Evolutionary conservation across 306 rosid genomes (phyloP), one percentile per base, ranked within the genome.

Genomic region (Mucuna pruriens): DNA sequence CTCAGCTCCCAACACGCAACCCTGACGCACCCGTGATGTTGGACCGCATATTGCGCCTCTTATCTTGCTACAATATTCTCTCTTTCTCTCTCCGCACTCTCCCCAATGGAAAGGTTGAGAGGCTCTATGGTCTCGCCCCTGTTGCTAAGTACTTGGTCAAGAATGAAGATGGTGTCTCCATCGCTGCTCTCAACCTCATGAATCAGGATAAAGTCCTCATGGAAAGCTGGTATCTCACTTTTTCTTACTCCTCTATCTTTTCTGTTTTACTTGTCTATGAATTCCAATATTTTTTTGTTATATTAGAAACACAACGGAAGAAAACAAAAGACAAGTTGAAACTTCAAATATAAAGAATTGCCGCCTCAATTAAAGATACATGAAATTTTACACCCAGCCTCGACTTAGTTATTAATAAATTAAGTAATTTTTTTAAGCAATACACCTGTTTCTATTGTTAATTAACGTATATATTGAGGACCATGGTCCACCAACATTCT

Each of bases 161-260:
- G 86, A 93, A 93, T 17, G 92, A 95, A 25, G 94, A 93, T 33
- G 98, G 93, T 19, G 99, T 95, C 38, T 95, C 99, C 13, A 52
- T 95, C 42, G 86, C 97, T 75, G 76, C 99, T 70, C 94, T 90
- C 12, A 82, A 81, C 63, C 97, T 95, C 86, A 90, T 95, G 98
- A 95, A 90, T 55, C 97, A 93, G 33, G 99, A 95, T 74, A 95
- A 93, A 82, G 86, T 95, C 38, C 94, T 93, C 86, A 85, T 95
- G 93, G 99, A 95, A 86, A 95, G 97, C 91, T 95, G 99, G 99
- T 94, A 90, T 57, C 7, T 49, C 42, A 9, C 22, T n/a, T 0
- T 22, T 55, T 40, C 40, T 8, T 48, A 2, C 4, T 52, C 55
- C 52, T 12, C 15, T 46, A 0, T 46, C n/a, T 12, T 39, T 58